Evolutionary conservation across 495 filamentous ascomycete species (phyloP), one percentile per base, ranked within the genome.

Genomic region (Melanomma pulvis-pyrius): DNA sequence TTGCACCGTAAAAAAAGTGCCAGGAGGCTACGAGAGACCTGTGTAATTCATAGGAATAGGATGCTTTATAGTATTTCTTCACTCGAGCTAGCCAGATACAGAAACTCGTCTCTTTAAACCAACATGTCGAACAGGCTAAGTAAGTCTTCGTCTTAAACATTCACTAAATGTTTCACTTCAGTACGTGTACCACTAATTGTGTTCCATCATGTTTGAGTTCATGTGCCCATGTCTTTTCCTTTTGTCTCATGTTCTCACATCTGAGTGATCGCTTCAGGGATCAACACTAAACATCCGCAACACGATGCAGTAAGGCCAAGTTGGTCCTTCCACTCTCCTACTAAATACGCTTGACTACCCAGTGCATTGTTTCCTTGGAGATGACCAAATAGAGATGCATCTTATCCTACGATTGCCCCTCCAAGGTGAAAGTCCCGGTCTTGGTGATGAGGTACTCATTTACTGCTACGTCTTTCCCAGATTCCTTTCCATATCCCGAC

Each of bases 401-500:
- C 12, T 1, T 12, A 30, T 60, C 26, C 58, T 56, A 63, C 13
- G 83, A 86, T 34, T 87, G 85, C 5, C 81, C 85, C 64, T 87
- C 85, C 21, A 90, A 68, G 0, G 86, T 85, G 71, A 90, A 69
- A 0, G 86, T 88, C 17, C 86, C 87, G 1, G 88, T 90, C 78
- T 92, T 92, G 1, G 87, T 88, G 25, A 90, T 81, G 73, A 90
- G 74, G 60, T 88, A 91, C 73, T 90, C 88, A 32, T 83, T 78
- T 24, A 90, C 83, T 2, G 88, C 88, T 26, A 74, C 71, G 39
- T 90, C 88, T 73, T 87, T 89, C 19, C 89, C 88, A 15, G 84
- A 87, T 73, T 91, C 89, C 77, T 92, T 92, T 11, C 89, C 89
- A 69, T 90, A 90, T 0, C 89, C 89, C 7, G 83, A 87, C 71